phyloP scores from a whole-genome alignment of 179 eudicot genomes.

The Silene coronaria region DNA sequence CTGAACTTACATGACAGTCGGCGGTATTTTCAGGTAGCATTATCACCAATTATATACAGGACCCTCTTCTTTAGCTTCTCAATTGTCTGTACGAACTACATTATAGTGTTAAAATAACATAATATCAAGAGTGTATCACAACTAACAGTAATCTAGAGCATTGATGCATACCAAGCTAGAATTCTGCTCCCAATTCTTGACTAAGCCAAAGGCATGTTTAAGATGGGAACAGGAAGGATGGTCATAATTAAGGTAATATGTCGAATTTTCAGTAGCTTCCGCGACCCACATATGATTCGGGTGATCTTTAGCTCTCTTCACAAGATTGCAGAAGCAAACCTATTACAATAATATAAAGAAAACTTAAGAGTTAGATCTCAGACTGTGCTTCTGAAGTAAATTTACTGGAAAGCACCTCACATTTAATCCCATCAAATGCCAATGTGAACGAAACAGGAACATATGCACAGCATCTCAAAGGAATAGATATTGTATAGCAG shows the following conservation, averaged over 20 bases:
- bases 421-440: not conserved
- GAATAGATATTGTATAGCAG: not conserved
- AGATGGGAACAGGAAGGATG: conserved; percentile 44
- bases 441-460: conserved; percentile 1
- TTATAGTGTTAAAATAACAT: conserved; percentile 1
- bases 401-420: conserved; percentile 4
- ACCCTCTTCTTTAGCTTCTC: conserved; percentile 60
- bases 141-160: not conserved
- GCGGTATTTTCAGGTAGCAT: conserved; percentile 10
- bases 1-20: conserved; percentile 24
- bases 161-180: conserved; percentile 51
- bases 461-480: not conserved
- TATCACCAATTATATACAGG: conserved; percentile 39
- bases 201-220: conserved; percentile 52
- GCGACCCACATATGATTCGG: conserved; percentile 76
- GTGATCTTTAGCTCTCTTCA: conserved; percentile 63
- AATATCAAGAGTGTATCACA: not conserved
- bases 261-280: conserved; percentile 79
- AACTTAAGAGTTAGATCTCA: not conserved
- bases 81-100: conserved; percentile 36
- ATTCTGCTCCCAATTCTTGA: conserved; percentile 59
- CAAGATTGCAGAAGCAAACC: conserved; percentile 82
- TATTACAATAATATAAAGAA: conserved; percentile 17
- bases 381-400: not conserved
- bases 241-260: conserved; percentile 55